Base-by-base conservation (phyloP, 768 basidiomycete genomes). In the Mycena capillaripes region DNA sequence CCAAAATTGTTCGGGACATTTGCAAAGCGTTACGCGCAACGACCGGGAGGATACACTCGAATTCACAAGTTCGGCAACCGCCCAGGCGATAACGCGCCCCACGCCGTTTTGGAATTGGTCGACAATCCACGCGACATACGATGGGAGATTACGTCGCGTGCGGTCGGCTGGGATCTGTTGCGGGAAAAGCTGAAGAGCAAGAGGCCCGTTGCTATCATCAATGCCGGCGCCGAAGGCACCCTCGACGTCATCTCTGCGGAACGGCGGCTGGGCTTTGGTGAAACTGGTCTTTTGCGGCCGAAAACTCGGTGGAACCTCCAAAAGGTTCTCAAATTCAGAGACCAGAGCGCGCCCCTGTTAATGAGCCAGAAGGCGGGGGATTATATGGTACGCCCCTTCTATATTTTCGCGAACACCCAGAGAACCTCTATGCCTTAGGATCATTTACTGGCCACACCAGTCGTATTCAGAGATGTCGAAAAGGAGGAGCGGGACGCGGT, bases 31-130 rank as follows among this genome's bases (percentile, higher is more conserved):
- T 99, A 98, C 81, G 87, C 90, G 0, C 76, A 86, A 19, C 90
- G 98, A 4, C 92, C 92, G 3, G 98, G 98, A 1, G 98, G 98
- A 11, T 99, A 98, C 84, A 99, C 97, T 7, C 92, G 98, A 27
- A 92, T 99, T 71, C 92, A 96, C 81, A 95, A 93, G 80, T 95
- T 92, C 74, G 97, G 97, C n/a, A 90, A 93, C 80, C 90, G 97
- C 7, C 86, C 84, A 66, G 97, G 97, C 17, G 98, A 99, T 85
- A 95, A 97, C 77, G 98, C 98, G 29, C 96, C 97, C 2, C 88
- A 92, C 76, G 97, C 97, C 4, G 90, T 99, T 73, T 82, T 99
- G 52, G 95, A 97, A 80, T 86, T 99, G n/a, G 97, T 99, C 34
- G 98, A 99, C 85, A 94, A 94, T 77, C 95, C 96, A 19, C 86